phyloP scores from a whole-genome alignment of 202 grass and related monocot genomes.

The Cymbopogon flexuosus region DNA sequence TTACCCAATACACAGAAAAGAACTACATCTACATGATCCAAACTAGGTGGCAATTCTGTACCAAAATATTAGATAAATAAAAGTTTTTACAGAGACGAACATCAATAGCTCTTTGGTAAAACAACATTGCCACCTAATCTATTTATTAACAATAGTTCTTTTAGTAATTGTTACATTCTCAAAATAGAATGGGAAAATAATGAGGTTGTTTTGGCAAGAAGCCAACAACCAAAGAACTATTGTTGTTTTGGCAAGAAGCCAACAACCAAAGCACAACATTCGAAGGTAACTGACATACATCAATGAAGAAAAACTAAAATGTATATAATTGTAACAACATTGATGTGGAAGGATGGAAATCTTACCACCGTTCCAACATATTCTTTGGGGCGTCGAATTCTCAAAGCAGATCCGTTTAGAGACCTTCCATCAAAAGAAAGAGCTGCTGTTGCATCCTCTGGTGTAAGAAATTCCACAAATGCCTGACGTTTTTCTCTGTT shows the following conservation, averaged over 20 bases:
- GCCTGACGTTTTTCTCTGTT: conserved; percentile 90
- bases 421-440: conserved; percentile 81
- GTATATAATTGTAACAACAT: conserved; percentile 16
- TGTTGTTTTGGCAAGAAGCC: conserved; percentile 12
- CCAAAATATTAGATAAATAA: not conserved
- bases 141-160: not conserved
- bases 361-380: conserved; percentile 86
- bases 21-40: conserved; percentile 3
- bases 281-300: conserved; percentile 6
- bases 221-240: not conserved
- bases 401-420: conserved; percentile 66
- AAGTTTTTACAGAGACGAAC: not conserved
- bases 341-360: conserved; percentile 29
- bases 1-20: conserved; percentile 12
- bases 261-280: not conserved
- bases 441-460: conserved; percentile 83
- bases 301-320: conserved; percentile 15
- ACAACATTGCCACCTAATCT: not conserved
- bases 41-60: not conserved
- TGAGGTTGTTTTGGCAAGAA: not conserved
- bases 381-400: conserved; percentile 85
- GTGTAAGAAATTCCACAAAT: conserved; percentile 95
- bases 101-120: conserved; percentile 7
- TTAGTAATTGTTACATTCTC: conserved; percentile 1
- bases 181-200: conserved; percentile 12